Evolutionary conservation across 805 yeast species (phyloP), one percentile per base, ranked within the genome.

Genomic region (Naumovozyma dairenensis): DNA sequence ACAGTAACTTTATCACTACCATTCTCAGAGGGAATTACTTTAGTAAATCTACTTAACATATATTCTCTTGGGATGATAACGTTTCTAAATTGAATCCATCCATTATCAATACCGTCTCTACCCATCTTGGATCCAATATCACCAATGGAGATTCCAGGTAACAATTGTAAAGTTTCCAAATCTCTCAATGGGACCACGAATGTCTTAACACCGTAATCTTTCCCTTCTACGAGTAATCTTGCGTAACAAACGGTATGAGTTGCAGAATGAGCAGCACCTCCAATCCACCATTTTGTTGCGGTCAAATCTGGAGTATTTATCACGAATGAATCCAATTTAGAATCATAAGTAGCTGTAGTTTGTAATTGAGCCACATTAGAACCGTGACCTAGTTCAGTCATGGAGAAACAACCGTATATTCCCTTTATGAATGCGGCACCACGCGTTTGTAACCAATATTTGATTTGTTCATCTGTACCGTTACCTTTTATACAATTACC

Each of bases 261-360:
- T 5, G 96, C 84, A 15, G 94, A 78, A 59, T 84, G 93, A 8
- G 96, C 96, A 27, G 96, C 96, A 48, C 96, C 96, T 31, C 96
- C 96, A 50, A 87, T 87, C 96, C 96, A 87, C 96, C 96, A 87
- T 58, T 87, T 87, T 17, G 96, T 86, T 28, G 96, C 96, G 24
- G 93, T 87, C 35, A 82, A 58, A 53, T 86, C 82, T 1, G 96
- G 96, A 9, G 96, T 87, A 54, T 83, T 72, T 49, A 87, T 75
- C 35, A 71, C 55, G 52, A 87, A 82, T 42, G 76, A 75, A 48
- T 84, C 83, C 19, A 68, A 69, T 13, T 60, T 62, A 14, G 65
- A 62, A 55, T 84, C 78, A 55, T 70, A 87, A 15, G 80, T 78
- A 12, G 96, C 95, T 12, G 86, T 80, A n/a, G 96, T 87, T 59